Evolutionary conservation across 2,329 filamentous ascomycete species (phyloP), one percentile per base, ranked within the genome.

Genomic region (Microcyclospora tardicrescens): DNA sequence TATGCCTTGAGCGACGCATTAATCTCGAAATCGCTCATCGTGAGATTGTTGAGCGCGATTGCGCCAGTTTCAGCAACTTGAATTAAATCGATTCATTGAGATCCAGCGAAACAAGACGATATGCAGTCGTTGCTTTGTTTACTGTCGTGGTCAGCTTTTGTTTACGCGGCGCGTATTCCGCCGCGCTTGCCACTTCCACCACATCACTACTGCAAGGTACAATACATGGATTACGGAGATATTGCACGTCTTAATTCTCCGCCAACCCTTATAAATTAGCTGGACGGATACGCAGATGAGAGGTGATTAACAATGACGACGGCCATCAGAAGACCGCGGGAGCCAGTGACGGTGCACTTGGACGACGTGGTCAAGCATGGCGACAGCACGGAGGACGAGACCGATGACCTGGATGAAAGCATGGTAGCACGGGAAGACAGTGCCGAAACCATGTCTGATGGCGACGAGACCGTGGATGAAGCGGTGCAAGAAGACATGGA

Each of bases 1-100:
- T 95, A 98, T 60, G 84, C 76, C 71, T 94, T 95, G 62, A 96
- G 81, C 49, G 86, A 85, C 68, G 94, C 82, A 61, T 95, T 94
- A 63, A 98, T 84, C 62, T 96, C 84, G 66, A 98, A 98, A 56
- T 80, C 74, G 52, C 72, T 71, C 67, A 82, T 82, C 56, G 70
- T 81, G 78, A 56, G 34, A 24, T n/a, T 49, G 50, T 47, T 35
- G 28, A 29, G 32, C 28, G 36, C 33, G 12, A 14, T 13, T 28
- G 39, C 43, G 43, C 41, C 39, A 41, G 19, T 24, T 24, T 8
- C 19, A 24, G 19, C 19, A 24, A 4, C 5, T 24, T 24, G 19
- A 24, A 24, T 24, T 8, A 8, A 24, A 5, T 24, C 19, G 8
- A 24, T 24, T 24, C 19, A 24, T 24, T 24, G 4, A 24, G 19